Percentiles rank a stretch among this genome's conserved stretches.
phyloP scores from a whole-genome alignment of 306 rosid genomes.

The Oemleria cerasiformis region DNA sequence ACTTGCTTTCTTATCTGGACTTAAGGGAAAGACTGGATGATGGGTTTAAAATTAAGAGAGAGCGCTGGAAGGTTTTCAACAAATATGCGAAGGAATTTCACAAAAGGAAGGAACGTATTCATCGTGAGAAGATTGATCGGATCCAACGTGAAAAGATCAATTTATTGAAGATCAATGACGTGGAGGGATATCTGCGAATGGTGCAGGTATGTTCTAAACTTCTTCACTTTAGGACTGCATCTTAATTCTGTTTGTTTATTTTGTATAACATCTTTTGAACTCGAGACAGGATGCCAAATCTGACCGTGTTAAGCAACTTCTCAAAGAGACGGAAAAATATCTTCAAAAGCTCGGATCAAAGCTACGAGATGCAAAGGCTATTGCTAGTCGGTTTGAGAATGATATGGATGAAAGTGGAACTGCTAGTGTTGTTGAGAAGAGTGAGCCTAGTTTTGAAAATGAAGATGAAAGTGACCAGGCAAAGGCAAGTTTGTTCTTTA shows the following conservation, averaged over 20 bases:
- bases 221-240: slow-evolving; percentile 13
- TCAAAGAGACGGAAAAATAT: slow-evolving; percentile 95
- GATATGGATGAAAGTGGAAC: slow-evolving; percentile 64
- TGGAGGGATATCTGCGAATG: slow-evolving; percentile 98
- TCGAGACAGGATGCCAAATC: slow-evolving; percentile 85
- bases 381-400: slow-evolving; percentile 58
- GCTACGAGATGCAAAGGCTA: slow-evolving; percentile 78
- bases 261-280: slow-evolving; percentile 21
- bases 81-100: slow-evolving; percentile 92
- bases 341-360: slow-evolving; percentile 98
- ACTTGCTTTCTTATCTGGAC: slow-evolving; percentile 34
- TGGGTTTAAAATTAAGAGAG: slow-evolving; percentile 80
- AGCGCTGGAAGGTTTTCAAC: slow-evolving; percentile 90
- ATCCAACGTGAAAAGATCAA: slow-evolving; percentile 98
- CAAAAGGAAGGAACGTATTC: slow-evolving; percentile 91
- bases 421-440: slow-evolving; percentile 45
- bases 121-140: slow-evolving; percentile 97
- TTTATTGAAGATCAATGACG: slow-evolving; percentile 94
- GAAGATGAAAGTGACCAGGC: slow-evolving; percentile 99
- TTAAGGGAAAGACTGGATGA: slow-evolving; percentile 93
- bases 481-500: slow-evolving; percentile 59
- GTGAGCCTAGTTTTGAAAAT: slow-evolving; percentile 65
- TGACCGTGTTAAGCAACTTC: slow-evolving; percentile 98
- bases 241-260: neutral
- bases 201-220: slow-evolving; percentile 69